These are phyloP conservation scores for Fagus crenata DNA, from an alignment of 306 rosid species.

Conservation along the genomic window DNA sequence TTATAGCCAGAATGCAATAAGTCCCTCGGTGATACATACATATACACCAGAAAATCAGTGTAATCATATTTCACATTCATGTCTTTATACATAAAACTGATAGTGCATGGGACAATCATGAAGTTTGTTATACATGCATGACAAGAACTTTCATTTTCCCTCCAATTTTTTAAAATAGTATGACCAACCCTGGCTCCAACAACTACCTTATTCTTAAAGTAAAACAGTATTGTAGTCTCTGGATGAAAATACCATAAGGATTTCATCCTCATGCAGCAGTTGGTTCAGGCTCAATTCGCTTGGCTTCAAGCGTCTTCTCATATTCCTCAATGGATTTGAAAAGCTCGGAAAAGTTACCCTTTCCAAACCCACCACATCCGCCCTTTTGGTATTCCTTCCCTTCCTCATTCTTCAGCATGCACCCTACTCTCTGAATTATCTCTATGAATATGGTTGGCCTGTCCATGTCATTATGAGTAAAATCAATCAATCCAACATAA, in stretches of 20 bases:
- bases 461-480: conserved; percentile 18
- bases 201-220: conserved; percentile 10
- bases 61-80: too few species aligned
- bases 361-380: conserved; percentile 96
- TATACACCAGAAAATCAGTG: too few species aligned
- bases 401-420: conserved; percentile 75
- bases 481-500: conserved; percentile 11
- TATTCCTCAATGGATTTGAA: conserved; percentile 95
- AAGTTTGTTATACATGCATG: too few species aligned
- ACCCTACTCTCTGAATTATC: conserved; percentile 93
- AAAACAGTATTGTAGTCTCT: too few species aligned
- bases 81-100: too few species aligned
- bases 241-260: neutral
- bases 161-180: neutral
- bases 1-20: too few species aligned
- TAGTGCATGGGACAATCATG: too few species aligned
- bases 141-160: neutral
- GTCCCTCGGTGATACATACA: too few species aligned
- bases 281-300: conserved; percentile 29
- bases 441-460: conserved; percentile 92
- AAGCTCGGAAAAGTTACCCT: conserved; percentile 95
- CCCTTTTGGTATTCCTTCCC: conserved; percentile 81
- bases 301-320: conserved; percentile 77
- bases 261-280: conserved; percentile 27
- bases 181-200: conserved; percentile 24